Percentiles rank a stretch among this genome's conserved stretches.
Evolutionary conservation across 441 rosid species (phyloP).

Genomic region (Populus hybrid): DNA sequence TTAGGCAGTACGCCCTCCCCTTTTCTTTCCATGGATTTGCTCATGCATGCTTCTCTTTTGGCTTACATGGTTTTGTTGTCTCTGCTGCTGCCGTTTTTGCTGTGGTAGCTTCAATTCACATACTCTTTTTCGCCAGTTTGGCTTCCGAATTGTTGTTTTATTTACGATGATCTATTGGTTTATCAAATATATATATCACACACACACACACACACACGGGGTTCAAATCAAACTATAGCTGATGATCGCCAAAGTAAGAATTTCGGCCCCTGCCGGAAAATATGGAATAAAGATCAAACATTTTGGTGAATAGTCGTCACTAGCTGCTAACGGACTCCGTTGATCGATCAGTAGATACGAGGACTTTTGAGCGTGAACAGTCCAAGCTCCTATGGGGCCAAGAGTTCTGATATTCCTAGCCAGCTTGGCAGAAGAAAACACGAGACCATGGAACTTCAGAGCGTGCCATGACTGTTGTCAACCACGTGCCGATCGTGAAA

Average conservation of each 20-base stretch:
- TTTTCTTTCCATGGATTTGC: neutral
- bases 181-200: too few species aligned
- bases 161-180: too few species aligned
- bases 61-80: neutral
- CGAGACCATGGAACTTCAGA: neutral
- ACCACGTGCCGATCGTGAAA: slow-evolving; percentile 8
- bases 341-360: too few species aligned
- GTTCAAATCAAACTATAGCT: too few species aligned
- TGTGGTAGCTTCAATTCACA: neutral
- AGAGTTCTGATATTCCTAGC: neutral
- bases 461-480: neutral
- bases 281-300: too few species aligned
- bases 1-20: neutral
- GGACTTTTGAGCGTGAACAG: neutral
- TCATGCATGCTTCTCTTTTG: neutral
- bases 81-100: neutral
- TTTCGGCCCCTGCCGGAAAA: too few species aligned
- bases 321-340: too few species aligned
- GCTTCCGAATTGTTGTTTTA: neutral
- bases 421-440: slow-evolving; percentile 2
- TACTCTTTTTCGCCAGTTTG: neutral
- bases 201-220: too few species aligned
- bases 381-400: neutral
- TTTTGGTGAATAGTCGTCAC: too few species aligned
- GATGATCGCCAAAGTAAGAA: too few species aligned